Percentiles rank a stretch among this genome's conserved stretches.
phyloP scores from a whole-genome alignment of 2,329 filamentous ascomycete species.

The Xylariaceae sp. region DNA sequence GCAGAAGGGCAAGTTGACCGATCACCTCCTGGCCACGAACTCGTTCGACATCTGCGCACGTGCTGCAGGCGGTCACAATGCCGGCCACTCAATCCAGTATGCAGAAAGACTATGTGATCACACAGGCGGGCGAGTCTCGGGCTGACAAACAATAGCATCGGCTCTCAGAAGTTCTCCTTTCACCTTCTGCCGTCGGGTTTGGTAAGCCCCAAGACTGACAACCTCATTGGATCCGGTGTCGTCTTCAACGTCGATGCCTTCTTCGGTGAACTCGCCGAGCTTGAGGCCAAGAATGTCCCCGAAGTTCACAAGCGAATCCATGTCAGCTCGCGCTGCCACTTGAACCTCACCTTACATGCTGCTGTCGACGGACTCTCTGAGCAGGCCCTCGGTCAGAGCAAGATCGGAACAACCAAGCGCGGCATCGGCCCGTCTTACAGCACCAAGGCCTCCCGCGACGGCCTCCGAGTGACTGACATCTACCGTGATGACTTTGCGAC shows the following conservation, averaged over 20 bases:
- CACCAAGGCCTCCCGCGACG: constrained; percentile 59
- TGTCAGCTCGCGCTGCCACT: constrained; percentile 56
- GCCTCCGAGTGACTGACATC: constrained; percentile 60
- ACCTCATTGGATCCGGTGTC: constrained; percentile 66
- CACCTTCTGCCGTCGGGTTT: constrained; percentile 65
- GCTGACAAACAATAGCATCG: constrained; percentile 8
- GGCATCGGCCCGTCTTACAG: constrained; percentile 34
- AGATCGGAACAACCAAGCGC: constrained; percentile 19
- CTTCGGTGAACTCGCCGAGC: constrained; percentile 58
- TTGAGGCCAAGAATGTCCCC: constrained; percentile 55
- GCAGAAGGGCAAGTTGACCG: constrained; percentile 18
- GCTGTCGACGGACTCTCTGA: constrained; percentile 64
- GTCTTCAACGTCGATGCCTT: constrained; percentile 48
- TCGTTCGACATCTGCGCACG: constrained; percentile 17
- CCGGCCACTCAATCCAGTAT: constrained; percentile 19
- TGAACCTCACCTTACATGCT: constrained; percentile 59
- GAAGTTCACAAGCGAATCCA: constrained; percentile 54
- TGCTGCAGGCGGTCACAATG: constrained; percentile 18
- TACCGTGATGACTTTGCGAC: constrained; percentile 63
- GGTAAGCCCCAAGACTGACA: constrained; percentile 63
- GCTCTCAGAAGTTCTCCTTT: constrained; percentile 15
- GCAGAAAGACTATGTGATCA: constrained; percentile 1
- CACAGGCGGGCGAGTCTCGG: background rate
- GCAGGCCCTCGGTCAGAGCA: constrained; percentile 38
- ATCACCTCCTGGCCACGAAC: constrained; percentile 14